Base-by-base conservation (phyloP, 2,329 filamentous ascomycete genomes). In the Venturia oleaginea region DNA sequence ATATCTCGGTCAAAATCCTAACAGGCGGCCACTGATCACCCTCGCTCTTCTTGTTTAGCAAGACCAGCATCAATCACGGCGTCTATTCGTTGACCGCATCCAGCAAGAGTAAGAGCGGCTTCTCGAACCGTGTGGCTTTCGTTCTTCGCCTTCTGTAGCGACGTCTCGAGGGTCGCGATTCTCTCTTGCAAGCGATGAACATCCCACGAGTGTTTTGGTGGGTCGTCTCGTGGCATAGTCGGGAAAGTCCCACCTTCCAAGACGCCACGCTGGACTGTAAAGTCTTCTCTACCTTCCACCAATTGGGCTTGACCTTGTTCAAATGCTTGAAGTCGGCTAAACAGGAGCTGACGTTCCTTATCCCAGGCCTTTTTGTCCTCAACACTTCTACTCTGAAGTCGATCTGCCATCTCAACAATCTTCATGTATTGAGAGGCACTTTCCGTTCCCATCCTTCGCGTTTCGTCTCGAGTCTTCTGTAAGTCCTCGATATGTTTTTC, bases 401-500 rank as follows among this genome's bases (percentile, higher is more conserved):
- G 71, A 7, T 74, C 76, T 32, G 79, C 78, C 77, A 81, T 79
- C 43, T 80, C 79, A 69, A 83, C 73, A 69, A 83, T 83, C 61
- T 76, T 76, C 68, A 78, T 74, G 71, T 81, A 82, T 70, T 83
- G 80, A 64, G 75, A 75, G 38, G 78, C 78, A 61, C 80, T 79
- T 4, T 74, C 73, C 2, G 73, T 72, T 3, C 76, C 70, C 60
- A 79, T 74, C 34, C 72, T 70, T n/a, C 77, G 73, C 22, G 76
- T 77, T 57, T 78, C 75, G 51, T 84, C 81, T 54, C 80, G 72
- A 65, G 76, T 79, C 64, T 76, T 75, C 55, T 78, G 74, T 51
- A 82, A 70, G 11, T 83, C 79, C 65, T 81, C 78, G 1, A 83
- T 72, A 64, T 82, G 78, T 37, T 67, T 70, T 69, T 84, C 80